A percentile compares a stretch with the other conserved stretches of the same genome.
phyloP scores from a whole-genome alignment of 371 early-diverging fungal genomes.

The Lichtheimia hyalospora region DNA sequence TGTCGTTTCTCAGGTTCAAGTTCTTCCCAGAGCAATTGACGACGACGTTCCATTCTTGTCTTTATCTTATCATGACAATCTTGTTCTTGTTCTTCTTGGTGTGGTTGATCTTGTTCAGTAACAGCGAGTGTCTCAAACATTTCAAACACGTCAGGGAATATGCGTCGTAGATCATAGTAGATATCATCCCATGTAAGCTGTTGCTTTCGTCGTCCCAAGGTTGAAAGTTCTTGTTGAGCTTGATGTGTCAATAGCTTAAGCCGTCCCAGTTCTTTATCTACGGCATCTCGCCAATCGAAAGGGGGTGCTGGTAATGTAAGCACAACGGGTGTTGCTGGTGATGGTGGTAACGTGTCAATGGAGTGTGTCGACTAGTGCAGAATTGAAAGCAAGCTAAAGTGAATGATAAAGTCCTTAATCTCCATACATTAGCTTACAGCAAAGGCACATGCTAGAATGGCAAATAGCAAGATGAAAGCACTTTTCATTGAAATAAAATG shows the following conservation, averaged over 20 bases:
- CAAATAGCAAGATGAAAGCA: not conserved
- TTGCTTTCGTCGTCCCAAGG: not conserved
- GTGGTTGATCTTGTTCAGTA: not conserved
- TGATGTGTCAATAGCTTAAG: not conserved
- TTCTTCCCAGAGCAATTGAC: not conserved
- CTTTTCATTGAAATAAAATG: not conserved
- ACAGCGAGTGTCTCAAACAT: not conserved
- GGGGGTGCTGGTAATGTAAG: not conserved
- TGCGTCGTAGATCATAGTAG: conserved; percentile 3
- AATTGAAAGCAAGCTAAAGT: not conserved
- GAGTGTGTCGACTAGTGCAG: not conserved
- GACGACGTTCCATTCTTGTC: not conserved
- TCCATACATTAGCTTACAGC: not conserved
- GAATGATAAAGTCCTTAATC: not conserved
- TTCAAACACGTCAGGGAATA: not conserved
- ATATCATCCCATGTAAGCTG: conserved; percentile 5
- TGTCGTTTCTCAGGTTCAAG: not conserved
- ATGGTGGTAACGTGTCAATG: not conserved
- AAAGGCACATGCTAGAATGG: not conserved
- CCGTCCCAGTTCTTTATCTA: not conserved
- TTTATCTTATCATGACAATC: not conserved
- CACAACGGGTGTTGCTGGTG: not conserved
- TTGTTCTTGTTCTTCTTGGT: not conserved
- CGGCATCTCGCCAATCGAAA: not conserved
- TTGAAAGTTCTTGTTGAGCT: not conserved